phyloP scores from a whole-genome alignment of 768 basidiomycete genomes.

The Lactifluus rugatus region DNA sequence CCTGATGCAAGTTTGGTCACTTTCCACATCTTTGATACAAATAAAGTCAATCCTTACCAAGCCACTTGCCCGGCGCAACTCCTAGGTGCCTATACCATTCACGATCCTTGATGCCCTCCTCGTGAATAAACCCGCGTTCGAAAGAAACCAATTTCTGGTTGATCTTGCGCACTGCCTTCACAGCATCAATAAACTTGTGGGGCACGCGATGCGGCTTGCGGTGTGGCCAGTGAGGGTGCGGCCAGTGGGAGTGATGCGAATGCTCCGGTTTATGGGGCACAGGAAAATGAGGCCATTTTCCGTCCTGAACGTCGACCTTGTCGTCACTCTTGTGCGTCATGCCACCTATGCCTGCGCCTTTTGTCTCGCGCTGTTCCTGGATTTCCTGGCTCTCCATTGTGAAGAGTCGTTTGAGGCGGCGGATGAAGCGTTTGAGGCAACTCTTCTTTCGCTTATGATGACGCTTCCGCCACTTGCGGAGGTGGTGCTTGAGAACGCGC shows the following conservation, averaged over 20 bases:
- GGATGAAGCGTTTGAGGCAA: not conserved
- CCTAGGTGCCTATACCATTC: conserved; percentile 84
- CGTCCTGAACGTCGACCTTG: not conserved
- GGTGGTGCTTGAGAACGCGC: not conserved
- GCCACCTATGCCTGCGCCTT: not conserved
- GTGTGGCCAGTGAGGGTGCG: not conserved
- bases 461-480: conserved; percentile 3
- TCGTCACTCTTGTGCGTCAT: not conserved
- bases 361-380: not conserved
- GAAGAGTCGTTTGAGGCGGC: not conserved
- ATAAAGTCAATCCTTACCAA: conserved; percentile 38
- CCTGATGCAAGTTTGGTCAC: conserved; percentile 31
- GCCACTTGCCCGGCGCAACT: conserved; percentile 81
- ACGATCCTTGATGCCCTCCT: conserved; percentile 65
- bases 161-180: conserved; percentile 44
- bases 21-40: not conserved
- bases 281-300: conserved; percentile 4
- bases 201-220: conserved; percentile 18
- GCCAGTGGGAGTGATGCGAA: conserved; percentile 3
- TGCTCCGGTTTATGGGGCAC: too few species aligned
- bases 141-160: conserved; percentile 64
- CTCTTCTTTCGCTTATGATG: not conserved
- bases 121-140: conserved; percentile 72
- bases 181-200: conserved; percentile 45
- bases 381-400: not conserved